Evolutionary conservation across 306 rosid species (phyloP).

Genomic region (Purshia tridentata): DNA sequence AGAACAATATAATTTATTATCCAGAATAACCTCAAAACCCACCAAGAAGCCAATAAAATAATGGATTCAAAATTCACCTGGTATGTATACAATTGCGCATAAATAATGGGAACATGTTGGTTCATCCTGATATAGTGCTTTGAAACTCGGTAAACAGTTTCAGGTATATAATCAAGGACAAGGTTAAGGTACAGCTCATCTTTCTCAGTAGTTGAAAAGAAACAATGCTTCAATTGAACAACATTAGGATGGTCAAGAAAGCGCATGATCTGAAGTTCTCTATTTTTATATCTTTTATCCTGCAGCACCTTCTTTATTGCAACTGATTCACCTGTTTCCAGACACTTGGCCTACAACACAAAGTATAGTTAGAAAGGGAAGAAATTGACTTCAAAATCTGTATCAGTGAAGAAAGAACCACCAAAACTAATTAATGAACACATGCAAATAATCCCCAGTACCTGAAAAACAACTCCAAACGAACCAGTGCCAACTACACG

Average conservation of each 20-base stretch:
- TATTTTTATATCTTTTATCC: slow-evolving; percentile 90
- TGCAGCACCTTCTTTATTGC: slow-evolving; percentile 93
- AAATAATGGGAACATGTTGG: slow-evolving; percentile 66
- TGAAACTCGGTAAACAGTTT: slow-evolving; percentile 81
- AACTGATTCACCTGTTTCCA: slow-evolving; percentile 79
- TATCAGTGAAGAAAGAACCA: background rate
- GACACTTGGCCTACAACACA: slow-evolving; percentile 69
- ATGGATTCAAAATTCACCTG: slow-evolving; percentile 49
- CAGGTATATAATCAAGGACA: slow-evolving; percentile 81
- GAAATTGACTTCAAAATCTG: background rate
- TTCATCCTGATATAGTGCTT: slow-evolving; percentile 59
- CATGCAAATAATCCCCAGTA: slow-evolving; percentile 30
- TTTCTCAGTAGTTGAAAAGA: slow-evolving; percentile 84
- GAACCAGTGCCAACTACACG: slow-evolving; percentile 97
- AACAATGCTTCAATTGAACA: slow-evolving; percentile 72
- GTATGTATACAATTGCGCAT: slow-evolving; percentile 73
- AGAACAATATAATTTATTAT: slow-evolving; percentile 22
- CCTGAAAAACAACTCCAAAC: slow-evolving; percentile 94
- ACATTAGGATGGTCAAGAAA: slow-evolving; percentile 77
- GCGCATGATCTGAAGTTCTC: slow-evolving; percentile 90
- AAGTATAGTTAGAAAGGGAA: slow-evolving; percentile 2
- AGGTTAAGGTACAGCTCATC: slow-evolving; percentile 93
- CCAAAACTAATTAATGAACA: slow-evolving; percentile 14
- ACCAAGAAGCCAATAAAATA: background rate
- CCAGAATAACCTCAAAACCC: background rate